These are phyloP conservation scores for Gossypium ekmanianum DNA, from an alignment of 345 rosid genomes.

Conservation along the genomic window DNA sequence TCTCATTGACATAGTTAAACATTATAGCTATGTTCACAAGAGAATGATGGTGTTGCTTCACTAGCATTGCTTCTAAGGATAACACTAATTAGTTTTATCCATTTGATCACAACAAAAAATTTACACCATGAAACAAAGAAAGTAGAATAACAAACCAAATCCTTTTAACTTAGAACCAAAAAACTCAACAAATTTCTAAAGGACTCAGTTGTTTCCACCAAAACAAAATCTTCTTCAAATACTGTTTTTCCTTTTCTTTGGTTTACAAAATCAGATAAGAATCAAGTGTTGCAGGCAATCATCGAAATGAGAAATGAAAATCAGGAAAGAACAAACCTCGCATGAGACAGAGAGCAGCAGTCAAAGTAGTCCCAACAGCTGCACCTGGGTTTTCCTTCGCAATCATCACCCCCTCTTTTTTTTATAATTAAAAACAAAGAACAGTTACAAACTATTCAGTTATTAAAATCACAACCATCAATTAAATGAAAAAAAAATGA, in stretches of 20 bases:
- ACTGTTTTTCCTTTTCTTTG: too few relatives aligned
- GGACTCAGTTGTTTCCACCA: too few relatives aligned
- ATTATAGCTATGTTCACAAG: not conserved
- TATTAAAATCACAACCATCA: not conserved
- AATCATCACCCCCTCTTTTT: conserved; percentile 53
- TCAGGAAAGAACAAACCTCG: conserved; percentile 40
- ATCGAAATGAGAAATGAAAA: not conserved
- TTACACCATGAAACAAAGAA: too few relatives aligned
- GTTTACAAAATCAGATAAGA: too few relatives aligned
- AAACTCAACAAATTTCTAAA: not conserved
- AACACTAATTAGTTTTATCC: not conserved
- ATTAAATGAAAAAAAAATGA: not conserved
- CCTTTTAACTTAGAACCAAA: not conserved
- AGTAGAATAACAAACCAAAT: not conserved
- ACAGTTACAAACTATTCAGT: not conserved
- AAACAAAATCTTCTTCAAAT: too few relatives aligned
- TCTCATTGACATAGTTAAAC: not conserved
- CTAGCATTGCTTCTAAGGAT: not conserved
- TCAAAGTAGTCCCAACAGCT: conserved; percentile 53
- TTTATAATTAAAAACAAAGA: not conserved
- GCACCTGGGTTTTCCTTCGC: conserved; percentile 74
- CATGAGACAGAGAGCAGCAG: conserved; percentile 66
- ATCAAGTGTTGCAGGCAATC: too few relatives aligned
- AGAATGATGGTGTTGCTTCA: not conserved
- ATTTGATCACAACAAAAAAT: not conserved